Percentiles rank a stretch among this genome's conserved stretches.
These are phyloP conservation scores for Rhodomyrtus tomentosa DNA, from an alignment of 345 rosid species.

Conservation along the genomic window DNA sequence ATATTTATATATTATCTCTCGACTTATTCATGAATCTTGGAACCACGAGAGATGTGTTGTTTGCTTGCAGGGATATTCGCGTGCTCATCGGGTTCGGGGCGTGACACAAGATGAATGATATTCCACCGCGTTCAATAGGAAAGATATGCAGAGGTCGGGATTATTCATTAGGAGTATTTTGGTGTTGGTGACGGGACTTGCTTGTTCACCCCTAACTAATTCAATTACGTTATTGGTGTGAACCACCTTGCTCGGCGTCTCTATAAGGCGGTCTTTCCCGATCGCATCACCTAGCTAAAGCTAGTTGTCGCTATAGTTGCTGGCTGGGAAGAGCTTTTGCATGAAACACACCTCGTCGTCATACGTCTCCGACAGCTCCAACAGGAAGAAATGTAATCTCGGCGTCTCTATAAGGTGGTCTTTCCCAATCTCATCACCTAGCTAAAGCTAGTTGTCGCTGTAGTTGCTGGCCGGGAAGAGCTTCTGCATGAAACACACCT, in stretches of 20 bases:
- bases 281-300: neutral
- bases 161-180: neutral
- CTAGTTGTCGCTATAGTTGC: constrained; percentile 1
- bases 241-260: neutral
- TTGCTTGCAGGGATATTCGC: no score
- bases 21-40: no score
- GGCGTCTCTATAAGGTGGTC: neutral
- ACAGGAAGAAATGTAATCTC: no score
- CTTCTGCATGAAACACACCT: constrained; percentile 53
- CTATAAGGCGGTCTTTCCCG: neutral
- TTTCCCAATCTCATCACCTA: neutral
- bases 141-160: constrained; percentile 54
- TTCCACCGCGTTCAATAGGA: constrained; percentile 39
- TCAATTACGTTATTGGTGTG: neutral
- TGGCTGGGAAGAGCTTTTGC: constrained; percentile 39
- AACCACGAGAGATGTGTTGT: no score
- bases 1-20: no score
- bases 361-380: constrained; percentile 24
- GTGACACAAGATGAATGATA: neutral
- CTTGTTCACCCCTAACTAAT: neutral
- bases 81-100: no score
- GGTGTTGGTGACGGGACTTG: neutral
- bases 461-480: constrained; percentile 25
- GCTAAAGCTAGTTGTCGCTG: neutral
- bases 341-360: constrained; percentile 72